Evolutionary conservation across 2,329 filamentous ascomycete species (phyloP).

Genomic region (Claviceps sp.): DNA sequence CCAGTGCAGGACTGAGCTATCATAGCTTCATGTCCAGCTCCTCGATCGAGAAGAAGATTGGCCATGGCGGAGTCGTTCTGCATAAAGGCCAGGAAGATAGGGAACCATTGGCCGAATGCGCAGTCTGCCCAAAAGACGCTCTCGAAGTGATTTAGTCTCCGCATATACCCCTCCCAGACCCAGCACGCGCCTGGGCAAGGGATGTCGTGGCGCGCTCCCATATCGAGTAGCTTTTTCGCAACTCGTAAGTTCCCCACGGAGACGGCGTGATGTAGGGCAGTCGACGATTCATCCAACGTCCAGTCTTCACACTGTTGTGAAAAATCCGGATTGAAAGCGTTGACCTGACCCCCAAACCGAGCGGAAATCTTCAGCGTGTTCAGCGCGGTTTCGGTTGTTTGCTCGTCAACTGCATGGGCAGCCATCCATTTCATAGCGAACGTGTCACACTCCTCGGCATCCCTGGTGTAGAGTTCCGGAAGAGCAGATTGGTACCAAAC

Average conservation of each 20-base stretch:
- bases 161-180: neutral
- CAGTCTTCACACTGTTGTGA: neutral
- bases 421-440: conserved; percentile 4
- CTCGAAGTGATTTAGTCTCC: neutral
- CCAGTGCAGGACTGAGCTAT: no score
- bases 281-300: neutral
- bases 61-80: neutral
- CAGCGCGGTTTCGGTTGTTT: neutral
- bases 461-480: neutral
- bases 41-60: neutral
- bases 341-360: neutral
- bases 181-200: neutral
- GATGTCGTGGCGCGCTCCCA: neutral
- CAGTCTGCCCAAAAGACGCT: neutral
- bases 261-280: conserved; percentile 2
- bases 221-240: neutral
- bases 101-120: neutral
- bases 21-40: neutral
- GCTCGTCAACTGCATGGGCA: neutral
- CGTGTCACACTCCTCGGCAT: neutral
- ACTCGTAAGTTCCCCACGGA: neutral
- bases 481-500: neutral
- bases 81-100: conserved; percentile 1
- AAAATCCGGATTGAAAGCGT: neutral
- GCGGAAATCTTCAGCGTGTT: neutral